A percentile compares a stretch with the other conserved stretches of the same genome.
Conservation (phyloP, 1,284 basidiomycete species). For the Golubevia pallescens region DNA sequence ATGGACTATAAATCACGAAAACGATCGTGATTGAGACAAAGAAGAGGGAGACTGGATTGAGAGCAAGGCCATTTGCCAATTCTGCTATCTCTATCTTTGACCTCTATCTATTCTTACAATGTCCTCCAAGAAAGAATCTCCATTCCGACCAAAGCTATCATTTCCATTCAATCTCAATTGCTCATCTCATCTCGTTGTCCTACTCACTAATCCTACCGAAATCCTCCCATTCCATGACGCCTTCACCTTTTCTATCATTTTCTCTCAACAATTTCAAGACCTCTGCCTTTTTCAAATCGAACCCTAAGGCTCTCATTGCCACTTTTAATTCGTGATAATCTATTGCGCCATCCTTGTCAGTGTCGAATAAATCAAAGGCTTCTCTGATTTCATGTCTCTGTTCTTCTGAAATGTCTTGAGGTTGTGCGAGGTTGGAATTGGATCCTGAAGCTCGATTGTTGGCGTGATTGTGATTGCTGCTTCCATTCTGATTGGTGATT, state of each 20-base stretch:
- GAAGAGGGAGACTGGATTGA: not conserved
- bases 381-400: conserved; percentile 64
- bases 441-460: not conserved
- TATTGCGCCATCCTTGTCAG: conserved; percentile 62
- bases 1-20: too few species aligned
- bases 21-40: too few species aligned
- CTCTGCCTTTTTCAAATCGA: conserved; percentile 60
- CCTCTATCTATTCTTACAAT: too few species aligned
- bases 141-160: too few species aligned
- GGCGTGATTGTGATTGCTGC: not conserved
- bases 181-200: not conserved
- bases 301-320: conserved; percentile 61
- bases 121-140: too few species aligned
- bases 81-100: too few species aligned
- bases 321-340: conserved; percentile 63
- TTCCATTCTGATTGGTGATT: not conserved
- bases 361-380: conserved; percentile 62
- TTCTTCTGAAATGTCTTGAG: conserved; percentile 50
- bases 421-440: not conserved
- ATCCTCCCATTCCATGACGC: conserved; percentile 56
- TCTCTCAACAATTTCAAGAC: conserved; percentile 56
- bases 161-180: not conserved
- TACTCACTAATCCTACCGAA: conserved; percentile 58
- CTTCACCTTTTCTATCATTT: conserved; percentile 49
- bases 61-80: not conserved